Base-by-base conservation (phyloP, 1,284 basidiomycete genomes). In the Marasmius sp. region DNA sequence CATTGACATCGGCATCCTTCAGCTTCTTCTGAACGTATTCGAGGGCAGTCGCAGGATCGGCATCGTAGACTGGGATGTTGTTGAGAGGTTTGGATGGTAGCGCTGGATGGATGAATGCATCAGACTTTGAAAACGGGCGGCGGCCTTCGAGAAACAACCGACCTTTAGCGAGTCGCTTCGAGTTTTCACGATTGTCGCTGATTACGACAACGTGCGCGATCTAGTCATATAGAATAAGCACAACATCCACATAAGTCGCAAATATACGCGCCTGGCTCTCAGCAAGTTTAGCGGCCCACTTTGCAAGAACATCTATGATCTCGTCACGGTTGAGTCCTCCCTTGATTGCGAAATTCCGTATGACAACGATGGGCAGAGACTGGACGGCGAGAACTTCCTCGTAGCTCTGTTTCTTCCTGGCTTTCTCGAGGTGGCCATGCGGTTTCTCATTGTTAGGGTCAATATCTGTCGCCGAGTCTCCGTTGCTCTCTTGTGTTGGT, bases 151-250 rank as follows among this genome's bases (percentile, higher is more conserved):
- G 20, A 9, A 36, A 11, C n/a, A 12, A 11, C 43, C n/a, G 7
- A 90, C 91, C 89, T 81, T 90, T 91, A 0, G 93, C 88, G 9
- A 98, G 78, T 27, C 86, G 82, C 73, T 96, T 98, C 1, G 87
- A 83, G 58, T 95, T 92, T 66, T 95, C 94, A 27, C 92, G 86
- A 67, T 95, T 95, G 72, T 98, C 94, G 67, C 92, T 93, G 39
- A 96, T 81, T 50, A 98, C 88, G 53, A 99, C 81, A 47, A 98
- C 95, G 74, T 99, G 97, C 0, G 97, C 97, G 59, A 94, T 81
- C 87, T 79, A 59, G 49, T 12, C 47, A 43, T 37, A 11, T n/a
- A 36, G 27, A 10, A 11, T 18, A 36, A 34, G 39, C 22, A 20
- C 20, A 33, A n/a, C 10, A 60, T 39, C 16, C 20, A 4, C 20